These are phyloP conservation scores for Gastrolobium bilobum DNA, from an alignment of 306 rosid species.

Conservation along the genomic window DNA sequence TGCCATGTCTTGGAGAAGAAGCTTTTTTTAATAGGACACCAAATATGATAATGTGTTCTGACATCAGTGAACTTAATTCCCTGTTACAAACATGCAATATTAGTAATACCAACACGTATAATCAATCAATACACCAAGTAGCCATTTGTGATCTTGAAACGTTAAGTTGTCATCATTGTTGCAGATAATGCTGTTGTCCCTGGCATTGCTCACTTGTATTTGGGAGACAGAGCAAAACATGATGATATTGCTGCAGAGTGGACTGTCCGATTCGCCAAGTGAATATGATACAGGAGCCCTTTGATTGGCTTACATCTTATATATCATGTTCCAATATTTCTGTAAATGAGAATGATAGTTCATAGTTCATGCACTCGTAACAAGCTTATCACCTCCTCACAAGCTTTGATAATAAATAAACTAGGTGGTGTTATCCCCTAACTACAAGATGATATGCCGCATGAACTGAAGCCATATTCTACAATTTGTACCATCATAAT, in stretches of 20 bases:
- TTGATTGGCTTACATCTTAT: constrained; percentile 5
- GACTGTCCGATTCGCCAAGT: constrained; percentile 93
- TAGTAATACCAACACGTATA: background rate
- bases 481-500: background rate
- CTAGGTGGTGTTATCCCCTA: background rate
- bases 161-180: constrained; percentile 16
- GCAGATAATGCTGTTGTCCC: constrained; percentile 83
- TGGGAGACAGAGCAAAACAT: constrained; percentile 77
- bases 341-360: constrained; percentile 37
- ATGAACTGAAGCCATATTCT: background rate
- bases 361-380: background rate
- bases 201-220: constrained; percentile 78
- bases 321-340: constrained; percentile 4
- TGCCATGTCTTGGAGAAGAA: constrained; percentile 18
- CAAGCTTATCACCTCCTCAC: background rate
- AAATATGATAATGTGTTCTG: constrained; percentile 21
- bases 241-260: constrained; percentile 85
- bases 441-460: background rate
- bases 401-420: background rate
- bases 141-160: constrained; percentile 18
- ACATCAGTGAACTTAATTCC: constrained; percentile 13
- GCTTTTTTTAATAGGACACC: background rate
- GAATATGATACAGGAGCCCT: constrained; percentile 39
- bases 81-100: constrained; percentile 7
- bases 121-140: background rate